phyloP scores from a whole-genome alignment of 179 eudicot species.

The Drosera spatulata region DNA sequence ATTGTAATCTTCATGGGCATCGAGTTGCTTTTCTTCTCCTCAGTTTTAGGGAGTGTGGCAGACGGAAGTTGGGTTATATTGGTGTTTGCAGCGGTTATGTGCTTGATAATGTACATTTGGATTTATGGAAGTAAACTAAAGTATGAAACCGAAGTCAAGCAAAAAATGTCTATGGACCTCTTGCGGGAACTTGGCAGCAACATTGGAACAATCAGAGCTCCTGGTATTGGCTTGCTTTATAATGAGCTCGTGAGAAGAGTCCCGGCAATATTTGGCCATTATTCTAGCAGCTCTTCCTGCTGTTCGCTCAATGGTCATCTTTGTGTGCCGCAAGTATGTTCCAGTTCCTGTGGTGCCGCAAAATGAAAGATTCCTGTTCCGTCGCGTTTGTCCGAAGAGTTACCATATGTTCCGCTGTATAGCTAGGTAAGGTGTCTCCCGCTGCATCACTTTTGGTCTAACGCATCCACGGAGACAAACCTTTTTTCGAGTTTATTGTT shows the following conservation, averaged over 20 bases:
- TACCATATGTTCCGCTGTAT: slow-evolving; percentile 97
- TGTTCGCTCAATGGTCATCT: slow-evolving; percentile 92
- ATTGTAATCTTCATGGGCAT: slow-evolving; percentile 65
- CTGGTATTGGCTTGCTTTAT: slow-evolving; percentile 94
- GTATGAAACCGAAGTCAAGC: slow-evolving; percentile 87
- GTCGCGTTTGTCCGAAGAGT: slow-evolving; percentile 84
- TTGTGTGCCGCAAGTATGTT: slow-evolving; percentile 91
- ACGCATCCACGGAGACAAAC: no score
- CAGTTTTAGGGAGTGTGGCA: slow-evolving; percentile 63
- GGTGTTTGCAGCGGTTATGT: slow-evolving; percentile 65
- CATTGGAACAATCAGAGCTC: slow-evolving; percentile 92
- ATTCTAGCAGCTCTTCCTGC: slow-evolving; percentile 90
- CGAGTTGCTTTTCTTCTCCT: slow-evolving; percentile 83
- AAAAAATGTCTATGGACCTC: slow-evolving; percentile 85
- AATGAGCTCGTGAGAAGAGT: slow-evolving; percentile 86
- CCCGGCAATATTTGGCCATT: slow-evolving; percentile 95
- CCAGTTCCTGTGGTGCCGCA: slow-evolving; percentile 91
- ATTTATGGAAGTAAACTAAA: slow-evolving; percentile 92
- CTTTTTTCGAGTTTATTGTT: neutral
- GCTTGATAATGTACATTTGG: slow-evolving; percentile 84
- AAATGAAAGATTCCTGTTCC: slow-evolving; percentile 82
- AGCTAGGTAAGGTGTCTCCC: slow-evolving; percentile 47
- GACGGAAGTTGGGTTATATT: slow-evolving; percentile 37
- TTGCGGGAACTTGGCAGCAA: slow-evolving; percentile 76
- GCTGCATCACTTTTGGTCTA: no score